A percentile compares a stretch with the other conserved stretches of the same genome.
Evolutionary conservation across 2,329 filamentous ascomycete genomes (phyloP).

Genomic region (Sclerotinia subarctica): DNA sequence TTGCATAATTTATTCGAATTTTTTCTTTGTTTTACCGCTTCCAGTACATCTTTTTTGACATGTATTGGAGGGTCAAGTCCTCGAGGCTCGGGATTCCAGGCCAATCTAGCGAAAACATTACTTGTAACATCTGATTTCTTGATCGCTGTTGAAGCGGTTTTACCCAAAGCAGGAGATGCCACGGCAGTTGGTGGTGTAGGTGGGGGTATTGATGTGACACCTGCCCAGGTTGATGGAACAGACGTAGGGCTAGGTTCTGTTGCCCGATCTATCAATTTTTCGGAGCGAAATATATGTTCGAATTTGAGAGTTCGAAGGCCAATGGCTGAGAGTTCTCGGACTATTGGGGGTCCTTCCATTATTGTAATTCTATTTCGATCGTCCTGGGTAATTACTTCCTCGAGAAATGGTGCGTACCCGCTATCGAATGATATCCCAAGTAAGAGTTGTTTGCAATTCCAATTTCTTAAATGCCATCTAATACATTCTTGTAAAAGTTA

Average conservation of each 20-base stretch:
- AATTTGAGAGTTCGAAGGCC: slow-evolving; percentile 48
- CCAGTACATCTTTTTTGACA: slow-evolving; percentile 47
- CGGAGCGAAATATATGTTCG: slow-evolving; percentile 51
- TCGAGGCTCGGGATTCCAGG: slow-evolving; percentile 54
- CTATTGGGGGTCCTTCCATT: slow-evolving; percentile 52
- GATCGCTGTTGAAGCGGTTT: slow-evolving; percentile 24
- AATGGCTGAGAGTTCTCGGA: slow-evolving; percentile 49
- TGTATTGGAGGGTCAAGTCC: slow-evolving; percentile 53
- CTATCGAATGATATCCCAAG: slow-evolving; percentile 61
- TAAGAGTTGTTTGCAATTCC: slow-evolving; percentile 60
- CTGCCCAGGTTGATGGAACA: slow-evolving; percentile 34
- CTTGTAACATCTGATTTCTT: slow-evolving; percentile 23
- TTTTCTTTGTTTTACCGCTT: slow-evolving; percentile 55
- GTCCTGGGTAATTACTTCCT: slow-evolving; percentile 49
- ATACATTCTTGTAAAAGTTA: slow-evolving; percentile 38
- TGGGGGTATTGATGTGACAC: slow-evolving; percentile 35
- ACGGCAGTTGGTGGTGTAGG: slow-evolving; percentile 23
- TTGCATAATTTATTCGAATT: slow-evolving; percentile 58
- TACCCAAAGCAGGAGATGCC: slow-evolving; percentile 24
- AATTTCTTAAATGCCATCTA: slow-evolving; percentile 56
- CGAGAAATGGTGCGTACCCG: slow-evolving; percentile 57
- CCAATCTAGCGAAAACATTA: slow-evolving; percentile 6
- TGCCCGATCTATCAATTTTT: slow-evolving; percentile 48
- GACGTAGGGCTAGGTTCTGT: slow-evolving; percentile 27
- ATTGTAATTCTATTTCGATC: slow-evolving; percentile 49